Percentiles rank a stretch among this genome's conserved stretches.
phyloP scores from a whole-genome alignment of 257 asterid genomes.

The Salvia miltiorrhiza region DNA sequence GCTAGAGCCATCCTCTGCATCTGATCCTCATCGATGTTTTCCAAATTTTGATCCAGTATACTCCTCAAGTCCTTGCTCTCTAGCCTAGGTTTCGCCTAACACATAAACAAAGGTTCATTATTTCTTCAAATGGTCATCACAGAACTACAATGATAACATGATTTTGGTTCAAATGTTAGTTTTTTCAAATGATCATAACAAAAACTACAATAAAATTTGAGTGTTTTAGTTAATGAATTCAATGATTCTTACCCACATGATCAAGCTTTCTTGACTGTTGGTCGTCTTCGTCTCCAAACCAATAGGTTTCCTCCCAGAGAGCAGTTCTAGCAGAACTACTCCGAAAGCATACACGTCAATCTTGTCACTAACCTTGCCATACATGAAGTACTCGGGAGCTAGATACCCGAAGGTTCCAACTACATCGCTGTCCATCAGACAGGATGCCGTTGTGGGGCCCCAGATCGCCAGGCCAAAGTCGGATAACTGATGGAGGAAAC shows the following conservation, averaged over 20 bases:
- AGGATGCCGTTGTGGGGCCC: conserved; percentile 71
- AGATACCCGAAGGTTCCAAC: conserved; percentile 98
- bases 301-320: conserved; percentile 86
- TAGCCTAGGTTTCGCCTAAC: conserved; percentile 70
- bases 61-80: conserved; percentile 53
- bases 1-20: conserved; percentile 71
- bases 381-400: conserved; percentile 98
- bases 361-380: conserved; percentile 91
- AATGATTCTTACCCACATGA: conserved; percentile 77
- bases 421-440: conserved; percentile 66
- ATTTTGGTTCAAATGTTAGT: not conserved
- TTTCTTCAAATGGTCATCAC: not conserved
- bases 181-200: not conserved
- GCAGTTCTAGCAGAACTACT: conserved; percentile 82
- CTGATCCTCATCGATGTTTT: conserved; percentile 43
- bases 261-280: conserved; percentile 76
- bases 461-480: conserved; percentile 93
- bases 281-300: conserved; percentile 50
- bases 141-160: not conserved
- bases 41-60: conserved; percentile 66
- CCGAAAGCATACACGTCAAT: conserved; percentile 94
- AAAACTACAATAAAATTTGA: not conserved
- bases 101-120: not conserved
- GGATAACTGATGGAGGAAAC: conserved; percentile 44
- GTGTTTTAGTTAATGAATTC: not conserved